Evolutionary conservation across 2,329 filamentous ascomycete genomes (phyloP).

Genomic region (Sporothrix pseudoabietina): DNA sequence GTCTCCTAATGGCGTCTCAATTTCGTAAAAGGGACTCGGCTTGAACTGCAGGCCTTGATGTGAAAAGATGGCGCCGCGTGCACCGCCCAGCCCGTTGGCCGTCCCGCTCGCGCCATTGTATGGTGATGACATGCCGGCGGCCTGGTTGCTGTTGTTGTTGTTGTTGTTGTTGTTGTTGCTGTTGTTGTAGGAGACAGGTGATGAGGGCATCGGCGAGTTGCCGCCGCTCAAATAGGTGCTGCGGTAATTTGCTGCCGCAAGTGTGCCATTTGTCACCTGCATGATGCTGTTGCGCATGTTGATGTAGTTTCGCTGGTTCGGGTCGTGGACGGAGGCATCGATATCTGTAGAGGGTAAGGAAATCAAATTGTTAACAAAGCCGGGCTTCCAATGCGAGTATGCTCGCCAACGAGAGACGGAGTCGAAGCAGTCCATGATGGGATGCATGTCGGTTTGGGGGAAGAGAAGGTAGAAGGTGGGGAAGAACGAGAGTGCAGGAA

Average conservation of each 20-base stretch:
- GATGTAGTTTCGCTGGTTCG: conserved; percentile 28
- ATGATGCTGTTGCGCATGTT: conserved; percentile 29
- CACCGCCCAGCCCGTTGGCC: neutral
- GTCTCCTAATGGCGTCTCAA: conserved; percentile 65
- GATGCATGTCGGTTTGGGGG: neutral
- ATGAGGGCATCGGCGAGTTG: conserved; percentile 21
- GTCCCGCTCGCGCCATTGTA: conserved; percentile 14
- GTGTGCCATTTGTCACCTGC: neutral
- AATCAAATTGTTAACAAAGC: neutral
- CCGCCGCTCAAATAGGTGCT: neutral
- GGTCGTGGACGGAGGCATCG: conserved; percentile 30
- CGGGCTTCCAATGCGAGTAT: neutral
- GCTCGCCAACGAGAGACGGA: neutral
- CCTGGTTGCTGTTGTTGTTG: neutral
- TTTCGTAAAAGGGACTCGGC: conserved; percentile 80
- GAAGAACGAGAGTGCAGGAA: neutral
- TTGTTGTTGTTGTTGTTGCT: neutral
- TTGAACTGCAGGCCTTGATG: conserved; percentile 53
- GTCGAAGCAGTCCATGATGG: neutral
- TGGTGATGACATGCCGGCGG: conserved; percentile 23
- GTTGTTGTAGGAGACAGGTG: conserved; percentile 23
- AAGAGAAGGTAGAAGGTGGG: neutral
- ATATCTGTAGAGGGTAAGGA: conserved; percentile 27
- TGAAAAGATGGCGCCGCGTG: neutral
- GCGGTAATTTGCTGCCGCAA: conserved; percentile 17